These are phyloP conservation scores for Penicillium hesseltinei DNA, from an alignment of 2,329 filamentous ascomycete genomes.

Conservation along the genomic window DNA sequence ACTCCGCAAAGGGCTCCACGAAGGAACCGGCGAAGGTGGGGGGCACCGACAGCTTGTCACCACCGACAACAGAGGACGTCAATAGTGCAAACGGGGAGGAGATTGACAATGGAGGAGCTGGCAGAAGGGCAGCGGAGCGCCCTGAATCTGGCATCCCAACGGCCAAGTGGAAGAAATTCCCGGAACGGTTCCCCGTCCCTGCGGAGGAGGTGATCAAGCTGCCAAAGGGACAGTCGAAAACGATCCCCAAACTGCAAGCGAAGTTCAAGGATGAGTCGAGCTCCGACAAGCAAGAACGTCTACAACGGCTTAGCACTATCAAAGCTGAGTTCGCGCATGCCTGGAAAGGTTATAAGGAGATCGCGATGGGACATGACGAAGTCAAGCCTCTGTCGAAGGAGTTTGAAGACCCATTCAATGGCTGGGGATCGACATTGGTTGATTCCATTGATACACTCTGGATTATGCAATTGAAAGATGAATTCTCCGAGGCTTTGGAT, in stretches of 20 bases:
- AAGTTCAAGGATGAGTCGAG: conserved; percentile 64
- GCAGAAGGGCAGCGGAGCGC: conserved; percentile 32
- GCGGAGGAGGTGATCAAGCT: conserved; percentile 69
- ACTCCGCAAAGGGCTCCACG: neutral
- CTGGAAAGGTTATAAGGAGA: conserved; percentile 77
- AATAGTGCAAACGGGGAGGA: conserved; percentile 13
- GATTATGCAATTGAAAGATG: conserved; percentile 76
- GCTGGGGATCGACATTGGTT: conserved; percentile 84
- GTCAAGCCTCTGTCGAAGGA: conserved; percentile 68
- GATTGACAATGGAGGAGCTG: conserved; percentile 34
- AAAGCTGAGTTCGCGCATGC: conserved; percentile 72
- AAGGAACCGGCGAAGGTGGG: neutral
- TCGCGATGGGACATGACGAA: conserved; percentile 86
- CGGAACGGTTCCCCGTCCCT: conserved; percentile 75
- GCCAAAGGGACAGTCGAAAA: conserved; percentile 67
- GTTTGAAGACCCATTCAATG: conserved; percentile 79
- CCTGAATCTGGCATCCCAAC: conserved; percentile 27
- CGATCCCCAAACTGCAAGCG: conserved; percentile 75
- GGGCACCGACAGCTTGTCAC: neutral
- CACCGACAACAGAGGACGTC: neutral
- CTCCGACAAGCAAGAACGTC: conserved; percentile 59
- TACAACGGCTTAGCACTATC: conserved; percentile 64
- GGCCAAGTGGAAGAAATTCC: conserved; percentile 70
- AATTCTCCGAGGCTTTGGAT: conserved; percentile 75
- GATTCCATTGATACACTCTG: conserved; percentile 80